phyloP scores from a whole-genome alignment of 768 basidiomycete species.

The Amanita rubescens region DNA sequence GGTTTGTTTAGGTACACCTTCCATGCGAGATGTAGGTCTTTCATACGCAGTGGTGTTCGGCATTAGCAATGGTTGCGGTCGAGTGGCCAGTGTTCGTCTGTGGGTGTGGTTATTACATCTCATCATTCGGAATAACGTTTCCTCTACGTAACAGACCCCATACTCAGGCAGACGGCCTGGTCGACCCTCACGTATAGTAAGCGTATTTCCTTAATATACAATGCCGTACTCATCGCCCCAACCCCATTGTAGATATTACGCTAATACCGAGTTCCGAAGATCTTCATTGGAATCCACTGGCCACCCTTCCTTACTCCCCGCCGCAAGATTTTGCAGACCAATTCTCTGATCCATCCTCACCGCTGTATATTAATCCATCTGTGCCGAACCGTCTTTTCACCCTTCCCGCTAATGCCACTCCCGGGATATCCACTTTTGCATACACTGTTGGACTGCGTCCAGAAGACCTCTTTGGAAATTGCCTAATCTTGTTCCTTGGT shows the following conservation, averaged over 20 bases:
- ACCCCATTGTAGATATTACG: conserved; percentile 59
- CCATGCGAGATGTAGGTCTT: conserved; percentile 87
- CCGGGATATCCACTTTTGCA: conserved; percentile 80
- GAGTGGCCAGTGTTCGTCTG: conserved; percentile 92
- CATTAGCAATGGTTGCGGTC: conserved; percentile 88
- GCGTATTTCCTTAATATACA: conserved; percentile 10
- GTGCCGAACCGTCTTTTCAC: conserved; percentile 70
- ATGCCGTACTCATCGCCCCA: conserved; percentile 1
- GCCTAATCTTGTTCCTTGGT: conserved; percentile 75
- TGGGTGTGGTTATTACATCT: conserved; percentile 31
- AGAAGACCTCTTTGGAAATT: conserved; percentile 75
- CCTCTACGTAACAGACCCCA: conserved; percentile 56
- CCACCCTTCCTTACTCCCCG: conserved; percentile 49
- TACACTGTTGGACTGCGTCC: conserved; percentile 78
- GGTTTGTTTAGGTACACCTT: conserved; percentile 67
- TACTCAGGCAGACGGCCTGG: conserved; percentile 86
- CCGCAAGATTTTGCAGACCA: conserved; percentile 70
- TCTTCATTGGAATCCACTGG: conserved; percentile 64
- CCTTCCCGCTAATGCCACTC: conserved; percentile 50
- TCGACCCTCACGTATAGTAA: conserved; percentile 71
- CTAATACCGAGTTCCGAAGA: conserved; percentile 37
- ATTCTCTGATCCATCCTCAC: conserved; percentile 59
- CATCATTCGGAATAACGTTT: conserved; percentile 5
- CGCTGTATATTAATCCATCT: conserved; percentile 66
- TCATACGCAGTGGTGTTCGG: conserved; percentile 89